Percentiles rank a stretch among this genome's conserved stretches.
These are phyloP conservation scores for Hyaloscypha variabilis DNA, from an alignment of 495 filamentous ascomycete species.

Conservation along the genomic window DNA sequence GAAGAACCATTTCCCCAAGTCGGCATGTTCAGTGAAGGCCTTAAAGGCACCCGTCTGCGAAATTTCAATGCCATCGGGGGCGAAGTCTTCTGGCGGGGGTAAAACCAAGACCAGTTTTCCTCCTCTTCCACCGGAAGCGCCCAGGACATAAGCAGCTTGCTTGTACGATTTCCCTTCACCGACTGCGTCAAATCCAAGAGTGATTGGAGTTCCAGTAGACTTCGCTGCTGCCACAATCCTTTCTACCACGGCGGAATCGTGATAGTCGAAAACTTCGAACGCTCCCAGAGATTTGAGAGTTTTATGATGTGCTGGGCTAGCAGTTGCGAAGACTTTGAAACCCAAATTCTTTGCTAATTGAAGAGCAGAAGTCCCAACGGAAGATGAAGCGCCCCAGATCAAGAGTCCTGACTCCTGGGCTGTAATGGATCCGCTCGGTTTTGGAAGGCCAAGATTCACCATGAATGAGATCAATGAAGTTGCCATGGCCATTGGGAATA, in stretches of 20 bases:
- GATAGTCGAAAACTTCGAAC: slow-evolving; percentile 52
- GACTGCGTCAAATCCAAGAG: slow-evolving; percentile 45
- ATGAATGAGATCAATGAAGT: slow-evolving; percentile 68
- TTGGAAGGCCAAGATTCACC: slow-evolving; percentile 34
- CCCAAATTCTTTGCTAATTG: slow-evolving; percentile 46
- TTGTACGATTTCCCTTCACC: slow-evolving; percentile 30
- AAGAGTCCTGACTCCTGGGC: slow-evolving; percentile 24
- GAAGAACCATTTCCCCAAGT: slow-evolving; percentile 42
- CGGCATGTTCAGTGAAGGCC: slow-evolving; percentile 38
- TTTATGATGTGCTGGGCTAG: slow-evolving; percentile 45
- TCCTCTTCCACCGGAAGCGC: slow-evolving; percentile 34
- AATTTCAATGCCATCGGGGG: slow-evolving; percentile 41
- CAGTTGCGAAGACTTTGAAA: slow-evolving; percentile 51
- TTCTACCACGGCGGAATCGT: slow-evolving; percentile 44
- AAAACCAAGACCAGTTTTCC: slow-evolving; percentile 46
- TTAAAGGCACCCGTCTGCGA: slow-evolving; percentile 42
- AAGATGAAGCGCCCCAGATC: slow-evolving; percentile 53
- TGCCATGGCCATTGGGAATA: slow-evolving; percentile 71
- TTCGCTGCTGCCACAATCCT: slow-evolving; percentile 45
- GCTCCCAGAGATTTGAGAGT: slow-evolving; percentile 52
- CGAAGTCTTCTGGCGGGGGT: slow-evolving; percentile 33
- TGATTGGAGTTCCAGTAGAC: slow-evolving; percentile 42
- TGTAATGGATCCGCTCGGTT: neutral
- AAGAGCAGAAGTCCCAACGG: slow-evolving; percentile 43
- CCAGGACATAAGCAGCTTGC: slow-evolving; percentile 20